Evolutionary conservation across 2,329 filamentous ascomycete genomes (phyloP), one percentile per base, ranked within the genome.

Genomic region (Pyrenochaeta sp.): DNA sequence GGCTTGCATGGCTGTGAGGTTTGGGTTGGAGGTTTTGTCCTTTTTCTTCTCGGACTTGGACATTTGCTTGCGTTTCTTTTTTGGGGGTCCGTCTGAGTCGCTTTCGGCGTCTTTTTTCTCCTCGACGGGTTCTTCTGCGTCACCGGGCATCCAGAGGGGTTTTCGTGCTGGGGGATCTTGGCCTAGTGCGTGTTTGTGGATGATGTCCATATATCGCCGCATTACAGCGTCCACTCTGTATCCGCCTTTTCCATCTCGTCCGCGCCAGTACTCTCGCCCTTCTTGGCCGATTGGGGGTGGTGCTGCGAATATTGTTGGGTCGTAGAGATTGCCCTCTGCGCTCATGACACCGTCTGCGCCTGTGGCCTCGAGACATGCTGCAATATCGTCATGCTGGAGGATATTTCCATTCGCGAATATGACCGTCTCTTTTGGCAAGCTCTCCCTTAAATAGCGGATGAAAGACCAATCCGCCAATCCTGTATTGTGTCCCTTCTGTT

Each of bases 351-450:
- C 94, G 69, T 99, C 94, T 2, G 87, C 93, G 1, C 92, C 91
- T 1, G 94, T 99, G 4, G 80, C 89, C 35, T 85, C 82, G 14
- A 99, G 75, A 63, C 93, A 97, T 14, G 75, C 76, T 36, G 87
- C 81, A 8, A 99, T 77, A 67, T 99, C 93, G 0, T 79, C 85
- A 45, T 87, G 81, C 67, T 89, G 87, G 45, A 99, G 75, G 23
- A 96, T 87, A 65, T 99, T 99, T 9, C 94, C 94, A 69, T 99
- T 99, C 3, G 94, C 94, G 67, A 99, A 97, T 3, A 99, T 83
- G 17, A 99, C 94, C 6, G 91, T 95, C 34, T 96, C 91, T 1
- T 81, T 75, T 0, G 93, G 93, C 20, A 99, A 74, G 49, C 87
- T 88, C 8, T 96, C 89, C 35, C 94, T 80, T 53, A 99, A 73